Base-by-base conservation (phyloP, 1,284 basidiomycete genomes). In the Fomitiporia mediterranea region DNA sequence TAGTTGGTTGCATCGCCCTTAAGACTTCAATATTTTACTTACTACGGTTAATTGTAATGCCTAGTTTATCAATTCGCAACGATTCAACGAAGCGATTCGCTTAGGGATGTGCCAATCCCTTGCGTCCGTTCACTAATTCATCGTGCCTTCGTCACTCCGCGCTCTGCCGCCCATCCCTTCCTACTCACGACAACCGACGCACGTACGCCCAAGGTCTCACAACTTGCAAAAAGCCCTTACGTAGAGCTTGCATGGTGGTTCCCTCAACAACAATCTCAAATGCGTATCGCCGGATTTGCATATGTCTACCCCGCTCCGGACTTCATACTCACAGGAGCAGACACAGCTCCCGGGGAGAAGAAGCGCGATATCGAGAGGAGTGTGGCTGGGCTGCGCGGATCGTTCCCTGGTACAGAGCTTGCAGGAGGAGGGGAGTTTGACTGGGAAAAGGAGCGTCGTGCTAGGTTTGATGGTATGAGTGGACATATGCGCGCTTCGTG, bases 11-110 rank as follows among this genome's bases (percentile, higher is more conserved):
- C 60, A 42, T 5, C n/a, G n/a, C n/a, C n/a, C n/a, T n/a, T n/a
- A n/a, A n/a, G n/a, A n/a, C n/a, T n/a, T n/a, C n/a, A n/a, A n/a
- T n/a, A n/a, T n/a, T n/a, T n/a, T n/a, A n/a, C n/a, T n/a, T n/a
- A n/a, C n/a, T n/a, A n/a, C n/a, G 8, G 17, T 21, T 23, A 11
- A 21, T 21, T 23, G 19, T 5, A n/a, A n/a, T n/a, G n/a, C n/a
- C n/a, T 43, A 86, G 84, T 80, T 25, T 71, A 83, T 55, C 84
- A 86, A 62, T 65, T 86, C 44, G 81, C 85, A 0, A 83, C 84
- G 0, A 65, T 82, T 55, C 80, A 82, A 59, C 35, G 46, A n/a
- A 40, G n/a, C 23, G 25, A 38, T 43, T 13, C 25, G 4, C 23
- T 27, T 23, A 13, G 11, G 15, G 38, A 23, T 6, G 62, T 65